phyloP scores from a whole-genome alignment of 2,329 filamentous ascomycete species.

The Chalara sp. region DNA sequence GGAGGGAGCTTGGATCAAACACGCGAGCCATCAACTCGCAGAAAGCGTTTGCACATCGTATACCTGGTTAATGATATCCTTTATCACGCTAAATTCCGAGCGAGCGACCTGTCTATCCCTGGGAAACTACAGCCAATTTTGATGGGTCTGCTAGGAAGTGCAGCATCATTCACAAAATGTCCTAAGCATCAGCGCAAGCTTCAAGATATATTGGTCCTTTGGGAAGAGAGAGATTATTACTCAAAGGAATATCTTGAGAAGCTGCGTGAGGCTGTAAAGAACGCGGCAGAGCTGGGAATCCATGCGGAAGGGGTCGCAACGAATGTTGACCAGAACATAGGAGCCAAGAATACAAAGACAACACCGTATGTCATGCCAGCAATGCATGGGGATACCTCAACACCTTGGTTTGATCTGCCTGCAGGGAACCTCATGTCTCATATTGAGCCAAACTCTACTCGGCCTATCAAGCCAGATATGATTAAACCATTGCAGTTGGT shows the following conservation, averaged over 20 bases:
- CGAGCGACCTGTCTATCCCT: conserved; percentile 43
- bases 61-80: conserved; percentile 76
- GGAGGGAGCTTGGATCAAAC: conserved; percentile 22
- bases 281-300: conserved; percentile 27
- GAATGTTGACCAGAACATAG: conserved; percentile 24
- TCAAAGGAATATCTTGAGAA: conserved; percentile 43
- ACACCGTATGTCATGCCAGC: conserved; percentile 68
- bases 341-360: conserved; percentile 48
- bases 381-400: conserved; percentile 66
- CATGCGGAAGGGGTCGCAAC: conserved; percentile 18
- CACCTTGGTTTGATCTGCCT: conserved; percentile 75
- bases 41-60: conserved; percentile 67
- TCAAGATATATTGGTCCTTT: conserved; percentile 57
- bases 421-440: conserved; percentile 76
- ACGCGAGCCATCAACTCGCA: conserved; percentile 49
- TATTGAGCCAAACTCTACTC: conserved; percentile 67
- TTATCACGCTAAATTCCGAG: conserved; percentile 55
- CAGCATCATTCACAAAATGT: conserved; percentile 50
- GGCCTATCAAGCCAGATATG: conserved; percentile 64
- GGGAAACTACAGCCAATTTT: conserved; percentile 52
- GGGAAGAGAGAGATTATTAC: conserved; percentile 63
- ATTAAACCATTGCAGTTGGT: conserved; percentile 67
- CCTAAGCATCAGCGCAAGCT: conserved; percentile 63
- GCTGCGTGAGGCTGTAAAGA: conserved; percentile 51
- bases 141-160: conserved; percentile 51